Conservation (phyloP, 2,329 filamentous ascomycete genomes). For the Fusarium irregulare region DNA sequence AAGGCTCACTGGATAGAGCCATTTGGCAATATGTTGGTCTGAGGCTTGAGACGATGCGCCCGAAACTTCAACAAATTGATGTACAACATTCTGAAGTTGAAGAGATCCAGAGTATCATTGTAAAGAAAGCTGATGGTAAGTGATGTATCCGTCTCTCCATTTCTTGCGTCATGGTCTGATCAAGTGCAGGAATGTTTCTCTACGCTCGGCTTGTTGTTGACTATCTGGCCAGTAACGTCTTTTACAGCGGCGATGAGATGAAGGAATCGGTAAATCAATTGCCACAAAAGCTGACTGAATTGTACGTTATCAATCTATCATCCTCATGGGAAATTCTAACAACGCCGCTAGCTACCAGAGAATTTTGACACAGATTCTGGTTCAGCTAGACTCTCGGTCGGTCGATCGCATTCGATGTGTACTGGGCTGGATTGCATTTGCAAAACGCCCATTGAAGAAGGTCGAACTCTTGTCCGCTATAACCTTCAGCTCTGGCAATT, state of each 20-base stretch:
- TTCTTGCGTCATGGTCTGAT: not conserved
- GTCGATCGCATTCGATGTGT: slow-evolving; percentile 10
- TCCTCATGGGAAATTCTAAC: rapidly evolving
- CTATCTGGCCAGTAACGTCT: slow-evolving; percentile 27
- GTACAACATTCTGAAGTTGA: not conserved
- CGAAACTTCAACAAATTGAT: slow-evolving; percentile 2
- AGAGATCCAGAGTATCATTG: not conserved
- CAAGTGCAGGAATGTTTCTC: slow-evolving; percentile 30
- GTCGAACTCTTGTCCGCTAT: slow-evolving; percentile 22
- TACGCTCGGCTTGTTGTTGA: slow-evolving; percentile 37
- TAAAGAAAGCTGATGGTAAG: slow-evolving; percentile 25
- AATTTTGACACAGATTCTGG: slow-evolving; percentile 18
- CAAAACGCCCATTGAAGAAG: slow-evolving; percentile 10
- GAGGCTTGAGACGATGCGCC: not conserved
- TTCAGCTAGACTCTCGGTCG: slow-evolving; percentile 9
- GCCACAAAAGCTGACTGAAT: slow-evolving; percentile 16
- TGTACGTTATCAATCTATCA: not conserved
- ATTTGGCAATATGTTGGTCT: slow-evolving; percentile 12
- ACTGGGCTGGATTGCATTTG: slow-evolving; percentile 29
- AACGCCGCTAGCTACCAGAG: slow-evolving; percentile 6
- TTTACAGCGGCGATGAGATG: slow-evolving; percentile 18
- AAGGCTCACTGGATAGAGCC: not conserved
- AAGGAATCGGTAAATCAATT: slow-evolving; percentile 2
- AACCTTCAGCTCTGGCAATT: slow-evolving; percentile 5
- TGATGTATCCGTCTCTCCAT: too few relatives aligned